Evolutionary conservation across 2,329 filamentous ascomycete species (phyloP).

Genomic region (Aspergillus sp.): DNA sequence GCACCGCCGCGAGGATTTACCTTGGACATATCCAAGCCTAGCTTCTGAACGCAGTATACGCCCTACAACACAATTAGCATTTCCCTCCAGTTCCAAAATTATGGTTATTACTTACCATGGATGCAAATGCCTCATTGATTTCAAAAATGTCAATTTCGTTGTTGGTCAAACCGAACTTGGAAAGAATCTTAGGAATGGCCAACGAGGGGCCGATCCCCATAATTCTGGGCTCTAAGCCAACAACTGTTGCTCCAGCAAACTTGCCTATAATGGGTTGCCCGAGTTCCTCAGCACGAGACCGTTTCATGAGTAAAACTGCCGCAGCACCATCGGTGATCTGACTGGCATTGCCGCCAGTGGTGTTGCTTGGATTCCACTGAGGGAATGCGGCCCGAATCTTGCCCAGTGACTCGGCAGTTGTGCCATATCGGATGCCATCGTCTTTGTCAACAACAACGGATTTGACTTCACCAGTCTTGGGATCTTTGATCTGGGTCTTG

Average conservation of each 20-base stretch:
- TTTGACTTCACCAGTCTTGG: constrained; percentile 79
- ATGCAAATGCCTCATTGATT: constrained; percentile 88
- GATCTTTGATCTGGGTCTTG: constrained; percentile 79
- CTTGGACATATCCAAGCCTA: constrained; percentile 75
- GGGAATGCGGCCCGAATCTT: constrained; percentile 87
- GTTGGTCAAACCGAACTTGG: constrained; percentile 70
- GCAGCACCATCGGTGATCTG: constrained; percentile 92
- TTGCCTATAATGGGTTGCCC: constrained; percentile 85
- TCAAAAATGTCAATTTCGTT: constrained; percentile 43
- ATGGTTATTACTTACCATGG: constrained; percentile 36
- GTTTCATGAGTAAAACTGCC: constrained; percentile 88
- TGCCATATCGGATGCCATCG: constrained; percentile 79
- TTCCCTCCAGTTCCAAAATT: neutral
- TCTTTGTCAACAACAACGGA: constrained; percentile 76
- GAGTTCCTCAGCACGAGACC: constrained; percentile 77
- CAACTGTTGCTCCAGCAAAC: constrained; percentile 77
- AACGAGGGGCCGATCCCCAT: constrained; percentile 93
- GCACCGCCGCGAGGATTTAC: constrained; percentile 94
- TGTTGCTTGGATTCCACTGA: constrained; percentile 70
- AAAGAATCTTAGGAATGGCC: constrained; percentile 84
- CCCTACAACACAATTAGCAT: constrained; percentile 57
- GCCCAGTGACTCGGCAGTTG: constrained; percentile 75
- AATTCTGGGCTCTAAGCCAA: constrained; percentile 81
- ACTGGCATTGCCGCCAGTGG: constrained; percentile 89
- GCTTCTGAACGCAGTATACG: constrained; percentile 82